Evolutionary conservation across 495 filamentous ascomycete genomes (phyloP).

Genomic region (Sordaria brevicollis): DNA sequence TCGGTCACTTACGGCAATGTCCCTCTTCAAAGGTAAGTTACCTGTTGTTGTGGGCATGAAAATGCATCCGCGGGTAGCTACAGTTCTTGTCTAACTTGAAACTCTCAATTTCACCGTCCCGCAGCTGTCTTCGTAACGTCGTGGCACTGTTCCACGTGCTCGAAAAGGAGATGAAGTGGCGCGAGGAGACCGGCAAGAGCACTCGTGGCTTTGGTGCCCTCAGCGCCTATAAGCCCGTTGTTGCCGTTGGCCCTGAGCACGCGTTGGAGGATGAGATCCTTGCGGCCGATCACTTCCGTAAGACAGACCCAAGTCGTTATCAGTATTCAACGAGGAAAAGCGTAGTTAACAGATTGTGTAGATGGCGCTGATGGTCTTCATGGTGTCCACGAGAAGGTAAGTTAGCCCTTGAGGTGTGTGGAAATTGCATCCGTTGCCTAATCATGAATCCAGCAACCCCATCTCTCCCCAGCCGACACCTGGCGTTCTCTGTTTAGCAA

Average conservation of each 20-base stretch:
- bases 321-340: not conserved
- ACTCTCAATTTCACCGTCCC: not conserved
- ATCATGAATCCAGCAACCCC: slow-evolving; percentile 56
- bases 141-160: slow-evolving; percentile 88
- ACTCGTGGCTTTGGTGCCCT: slow-evolving; percentile 61
- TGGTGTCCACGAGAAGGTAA: slow-evolving; percentile 73
- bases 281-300: slow-evolving; percentile 88
- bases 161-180: slow-evolving; percentile 82
- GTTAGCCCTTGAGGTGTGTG: slow-evolving; percentile 11
- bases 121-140: slow-evolving; percentile 78
- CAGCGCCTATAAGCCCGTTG: slow-evolving; percentile 58
- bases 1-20: slow-evolving; percentile 93
- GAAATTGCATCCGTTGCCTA: not conserved
- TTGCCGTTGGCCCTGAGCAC: slow-evolving; percentile 77
- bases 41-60: slow-evolving; percentile 19
- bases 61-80: not conserved
- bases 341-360: slow-evolving; percentile 20
- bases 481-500: slow-evolving; percentile 75
- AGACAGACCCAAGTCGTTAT: not conserved
- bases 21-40: slow-evolving; percentile 55
- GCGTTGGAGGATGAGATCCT: slow-evolving; percentile 76
- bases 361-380: slow-evolving; percentile 87
- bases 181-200: slow-evolving; percentile 46
- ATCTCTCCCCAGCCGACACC: slow-evolving; percentile 69
- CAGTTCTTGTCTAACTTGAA: slow-evolving; percentile 4